Evolutionary conservation across 495 filamentous ascomycete species (phyloP).

Genomic region (Baudoinia panamericana): DNA sequence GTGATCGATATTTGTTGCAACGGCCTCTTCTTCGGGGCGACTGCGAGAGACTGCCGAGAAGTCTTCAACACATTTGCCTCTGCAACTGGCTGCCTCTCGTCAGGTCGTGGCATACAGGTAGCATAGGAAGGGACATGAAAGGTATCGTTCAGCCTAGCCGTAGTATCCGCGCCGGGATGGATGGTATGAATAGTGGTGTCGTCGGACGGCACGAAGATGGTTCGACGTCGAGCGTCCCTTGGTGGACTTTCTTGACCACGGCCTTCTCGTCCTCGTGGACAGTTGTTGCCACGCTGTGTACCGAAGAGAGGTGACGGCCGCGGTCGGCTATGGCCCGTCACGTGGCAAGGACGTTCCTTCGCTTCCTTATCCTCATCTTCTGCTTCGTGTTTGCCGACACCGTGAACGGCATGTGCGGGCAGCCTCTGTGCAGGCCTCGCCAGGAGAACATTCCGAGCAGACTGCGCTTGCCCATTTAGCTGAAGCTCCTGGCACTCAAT

Average conservation of each 20-base stretch:
- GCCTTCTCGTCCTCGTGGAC: neutral
- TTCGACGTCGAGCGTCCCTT: slow-evolving; percentile 30
- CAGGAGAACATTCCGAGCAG: slow-evolving; percentile 5
- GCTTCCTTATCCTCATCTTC: neutral
- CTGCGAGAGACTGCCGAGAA: slow-evolving; percentile 28
- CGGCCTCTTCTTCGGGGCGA: slow-evolving; percentile 27
- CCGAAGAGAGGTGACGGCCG: neutral
- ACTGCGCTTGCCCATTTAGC: neutral
- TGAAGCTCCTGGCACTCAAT: slow-evolving; percentile 11
- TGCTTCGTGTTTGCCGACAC: neutral
- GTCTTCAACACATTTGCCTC: too few species aligned
- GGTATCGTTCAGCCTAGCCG: slow-evolving; percentile 11
- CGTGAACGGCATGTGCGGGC: neutral
- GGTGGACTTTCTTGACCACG: slow-evolving; percentile 21
- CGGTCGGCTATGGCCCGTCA: slow-evolving; percentile 2
- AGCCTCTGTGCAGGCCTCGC: slow-evolving; percentile 17
- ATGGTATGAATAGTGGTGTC: slow-evolving; percentile 34
- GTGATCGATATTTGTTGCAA: slow-evolving; percentile 22
- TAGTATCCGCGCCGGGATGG: slow-evolving; percentile 27
- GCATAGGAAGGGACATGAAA: slow-evolving; percentile 9
- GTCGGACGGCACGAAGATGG: slow-evolving; percentile 33
- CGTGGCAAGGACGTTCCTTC: neutral
- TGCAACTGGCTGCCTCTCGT: too few species aligned
- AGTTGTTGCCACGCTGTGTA: neutral
- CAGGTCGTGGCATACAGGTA: neutral